A percentile compares a stretch with the other conserved stretches of the same genome.
These are phyloP conservation scores for Trypanosoma avium DNA, from an alignment of 208 protist species.

Conservation along the genomic window DNA sequence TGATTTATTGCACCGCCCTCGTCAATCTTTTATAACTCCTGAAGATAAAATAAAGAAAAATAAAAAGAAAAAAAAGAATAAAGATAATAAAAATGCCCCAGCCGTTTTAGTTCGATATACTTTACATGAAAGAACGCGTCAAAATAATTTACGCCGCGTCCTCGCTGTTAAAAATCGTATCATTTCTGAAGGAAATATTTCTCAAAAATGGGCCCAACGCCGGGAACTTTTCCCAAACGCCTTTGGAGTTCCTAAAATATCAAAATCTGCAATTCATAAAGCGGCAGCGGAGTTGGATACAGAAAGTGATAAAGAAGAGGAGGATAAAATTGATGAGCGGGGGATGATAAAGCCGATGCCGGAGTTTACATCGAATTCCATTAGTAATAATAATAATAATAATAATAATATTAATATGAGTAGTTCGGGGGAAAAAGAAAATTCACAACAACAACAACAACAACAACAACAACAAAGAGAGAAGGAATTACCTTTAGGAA, in stretches of 20 bases:
- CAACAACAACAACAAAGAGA: too few relatives aligned
- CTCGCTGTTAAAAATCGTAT: slow-evolving; percentile 31
- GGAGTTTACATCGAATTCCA: slow-evolving; percentile 6
- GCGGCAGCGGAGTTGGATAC: slow-evolving; percentile 28
- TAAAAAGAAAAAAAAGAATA: too few relatives aligned
- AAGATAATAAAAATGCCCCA: too few relatives aligned
- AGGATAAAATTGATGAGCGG: slow-evolving; percentile 31
- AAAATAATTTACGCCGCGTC: slow-evolving; percentile 36
- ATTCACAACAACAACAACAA: too few relatives aligned
- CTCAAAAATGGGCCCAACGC: slow-evolving; percentile 28
- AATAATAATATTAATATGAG: neutral
- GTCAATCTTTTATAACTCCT: slow-evolving; percentile 19
- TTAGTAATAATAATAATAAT: neutral
- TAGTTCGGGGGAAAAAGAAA: neutral
- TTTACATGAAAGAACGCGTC: slow-evolving; percentile 31
- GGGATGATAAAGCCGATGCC: slow-evolving; percentile 17
- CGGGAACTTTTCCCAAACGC: slow-evolving; percentile 32
- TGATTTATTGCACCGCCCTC: slow-evolving; percentile 29
- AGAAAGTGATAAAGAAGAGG: slow-evolving; percentile 28
- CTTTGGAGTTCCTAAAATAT: slow-evolving; percentile 27
- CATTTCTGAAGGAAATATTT: slow-evolving; percentile 25
- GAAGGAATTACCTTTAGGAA: neutral
- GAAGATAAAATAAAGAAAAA: too few relatives aligned
- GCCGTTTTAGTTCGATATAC: slow-evolving; percentile 43
- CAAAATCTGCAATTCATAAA: slow-evolving; percentile 24